Percentiles rank a stretch among this genome's conserved stretches.
phyloP scores from a whole-genome alignment of 139 green algal genomes.

The Coccomyxa sp. region DNA sequence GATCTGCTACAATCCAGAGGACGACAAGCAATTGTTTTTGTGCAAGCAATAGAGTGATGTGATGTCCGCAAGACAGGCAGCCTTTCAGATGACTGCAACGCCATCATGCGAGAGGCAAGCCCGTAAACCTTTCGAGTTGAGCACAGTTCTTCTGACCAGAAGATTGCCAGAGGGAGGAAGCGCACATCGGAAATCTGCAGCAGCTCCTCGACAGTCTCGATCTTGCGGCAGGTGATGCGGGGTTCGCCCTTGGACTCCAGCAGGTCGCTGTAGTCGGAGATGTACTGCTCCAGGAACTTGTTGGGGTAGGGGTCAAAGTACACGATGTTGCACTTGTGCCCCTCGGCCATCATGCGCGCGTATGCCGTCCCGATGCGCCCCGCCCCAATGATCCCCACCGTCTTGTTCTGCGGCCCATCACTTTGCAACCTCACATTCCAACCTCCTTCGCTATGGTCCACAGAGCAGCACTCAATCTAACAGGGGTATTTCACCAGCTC shows the following conservation, averaged over 20 bases:
- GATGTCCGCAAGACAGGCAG: too few relatives aligned
- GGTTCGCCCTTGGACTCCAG: conserved; percentile 70
- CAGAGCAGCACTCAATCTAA: too few relatives aligned
- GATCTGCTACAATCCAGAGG: too few relatives aligned
- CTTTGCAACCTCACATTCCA: too few relatives aligned
- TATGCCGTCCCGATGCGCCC: conserved; percentile 64
- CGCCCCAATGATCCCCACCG: conserved; percentile 93
- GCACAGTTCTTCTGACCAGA: too few relatives aligned
- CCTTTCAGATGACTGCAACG: too few relatives aligned
- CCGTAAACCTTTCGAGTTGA: too few relatives aligned
- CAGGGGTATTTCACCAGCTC: too few relatives aligned
- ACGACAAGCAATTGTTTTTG: too few relatives aligned
- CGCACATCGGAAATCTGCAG: conserved; percentile 81
- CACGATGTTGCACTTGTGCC: conserved; percentile 98
- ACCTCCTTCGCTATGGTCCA: too few relatives aligned
- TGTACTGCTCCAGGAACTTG: conserved; percentile 68
- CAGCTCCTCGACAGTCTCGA: conserved; percentile 89
- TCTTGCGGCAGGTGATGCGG: conserved; percentile 59
- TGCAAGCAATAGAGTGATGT: too few relatives aligned
- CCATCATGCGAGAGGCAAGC: too few relatives aligned
- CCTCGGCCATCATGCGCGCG: conserved; percentile 97
- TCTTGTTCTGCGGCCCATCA: conserved; percentile 65
- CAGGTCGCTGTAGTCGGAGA: conserved; percentile 75
- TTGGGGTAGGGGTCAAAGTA: conserved; percentile 97
- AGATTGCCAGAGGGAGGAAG: background rate